phyloP scores from a whole-genome alignment of 2,329 filamentous ascomycete species.

The Chaetothyriales sp. region DNA sequence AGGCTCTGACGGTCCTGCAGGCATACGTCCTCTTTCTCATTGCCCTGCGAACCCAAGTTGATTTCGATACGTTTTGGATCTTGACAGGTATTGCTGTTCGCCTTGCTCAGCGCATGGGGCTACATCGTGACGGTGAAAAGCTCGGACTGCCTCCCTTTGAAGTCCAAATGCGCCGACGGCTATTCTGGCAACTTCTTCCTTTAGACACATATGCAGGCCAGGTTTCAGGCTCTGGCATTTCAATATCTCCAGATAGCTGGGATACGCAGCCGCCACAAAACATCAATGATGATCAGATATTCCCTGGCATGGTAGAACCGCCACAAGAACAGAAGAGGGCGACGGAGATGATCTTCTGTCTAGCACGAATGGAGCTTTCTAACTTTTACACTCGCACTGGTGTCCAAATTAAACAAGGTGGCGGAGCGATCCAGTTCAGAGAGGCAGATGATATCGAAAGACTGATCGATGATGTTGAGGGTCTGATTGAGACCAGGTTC shows the following conservation, averaged over 20 bases:
- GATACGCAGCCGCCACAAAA: conserved; percentile 32
- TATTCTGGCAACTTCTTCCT: conserved; percentile 46
- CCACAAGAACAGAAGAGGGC: conserved; percentile 1
- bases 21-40: conserved; percentile 45
- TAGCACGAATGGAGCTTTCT: conserved; percentile 2
- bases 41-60: conserved; percentile 15
- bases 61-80: conserved; percentile 45
- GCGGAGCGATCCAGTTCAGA: conserved; percentile 3
- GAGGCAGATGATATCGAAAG: conserved; percentile 7
- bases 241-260: background rate
- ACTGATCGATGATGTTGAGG: conserved; percentile 18
- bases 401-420: conserved; percentile 4
- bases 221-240: background rate
- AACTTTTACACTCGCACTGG: conserved; percentile 10
- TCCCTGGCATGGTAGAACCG: conserved; percentile 22
- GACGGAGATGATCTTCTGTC: conserved; percentile 9
- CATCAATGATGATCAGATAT: conserved; percentile 44
- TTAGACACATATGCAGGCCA: conserved; percentile 1
- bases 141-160: conserved; percentile 47
- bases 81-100: conserved; percentile 47
- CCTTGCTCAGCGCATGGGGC: conserved; percentile 53
- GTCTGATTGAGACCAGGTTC: conserved; percentile 21
- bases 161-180: conserved; percentile 48
- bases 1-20: conserved; percentile 40
- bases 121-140: conserved; percentile 46